These are phyloP conservation scores for Houttuynia cordata DNA, from an alignment of 164 flowering plant genomes.

Conservation along the genomic window DNA sequence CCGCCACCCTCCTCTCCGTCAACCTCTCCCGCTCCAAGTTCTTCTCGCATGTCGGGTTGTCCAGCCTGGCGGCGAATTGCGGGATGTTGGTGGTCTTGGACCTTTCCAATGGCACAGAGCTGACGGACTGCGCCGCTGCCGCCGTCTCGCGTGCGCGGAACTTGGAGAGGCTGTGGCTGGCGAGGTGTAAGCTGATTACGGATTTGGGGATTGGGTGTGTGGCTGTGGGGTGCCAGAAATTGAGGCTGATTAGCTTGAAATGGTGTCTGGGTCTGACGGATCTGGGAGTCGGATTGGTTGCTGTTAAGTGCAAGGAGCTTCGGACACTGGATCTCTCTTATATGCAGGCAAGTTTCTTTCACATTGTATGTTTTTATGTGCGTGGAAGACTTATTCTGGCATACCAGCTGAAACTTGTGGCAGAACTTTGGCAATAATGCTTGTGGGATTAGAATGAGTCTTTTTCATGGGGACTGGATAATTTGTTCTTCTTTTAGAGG, in stretches of 20 bases:
- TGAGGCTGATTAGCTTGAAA: slow-evolving; percentile 55
- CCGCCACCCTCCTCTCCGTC: slow-evolving; percentile 25
- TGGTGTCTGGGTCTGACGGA: slow-evolving; percentile 85
- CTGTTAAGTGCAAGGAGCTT: slow-evolving; percentile 66
- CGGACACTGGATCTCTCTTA: slow-evolving; percentile 72
- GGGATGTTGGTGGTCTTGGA: slow-evolving; percentile 51
- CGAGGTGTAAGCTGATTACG: slow-evolving; percentile 61
- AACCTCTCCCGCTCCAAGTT: slow-evolving; percentile 54
- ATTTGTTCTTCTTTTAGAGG: no score
- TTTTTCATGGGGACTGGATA: no score
- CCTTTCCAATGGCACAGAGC: slow-evolving; percentile 51
- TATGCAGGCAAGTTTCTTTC: slow-evolving; percentile 41
- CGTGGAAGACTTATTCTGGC: neutral
- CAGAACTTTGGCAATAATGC: neutral
- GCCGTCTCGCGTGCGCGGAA: slow-evolving; percentile 56
- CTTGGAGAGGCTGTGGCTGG: slow-evolving; percentile 63
- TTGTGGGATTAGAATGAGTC: no score
- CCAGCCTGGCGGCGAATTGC: slow-evolving; percentile 34
- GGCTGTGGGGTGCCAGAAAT: slow-evolving; percentile 72
- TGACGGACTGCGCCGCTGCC: slow-evolving; percentile 53
- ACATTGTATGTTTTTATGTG: neutral
- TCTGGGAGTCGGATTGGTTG: slow-evolving; percentile 70
- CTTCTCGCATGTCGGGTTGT: slow-evolving; percentile 44
- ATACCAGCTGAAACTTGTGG: neutral
- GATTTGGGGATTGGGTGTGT: slow-evolving; percentile 88